Base-by-base conservation (phyloP, 2,329 filamentous ascomycete species). In the Monosporascus cannonballus region DNA sequence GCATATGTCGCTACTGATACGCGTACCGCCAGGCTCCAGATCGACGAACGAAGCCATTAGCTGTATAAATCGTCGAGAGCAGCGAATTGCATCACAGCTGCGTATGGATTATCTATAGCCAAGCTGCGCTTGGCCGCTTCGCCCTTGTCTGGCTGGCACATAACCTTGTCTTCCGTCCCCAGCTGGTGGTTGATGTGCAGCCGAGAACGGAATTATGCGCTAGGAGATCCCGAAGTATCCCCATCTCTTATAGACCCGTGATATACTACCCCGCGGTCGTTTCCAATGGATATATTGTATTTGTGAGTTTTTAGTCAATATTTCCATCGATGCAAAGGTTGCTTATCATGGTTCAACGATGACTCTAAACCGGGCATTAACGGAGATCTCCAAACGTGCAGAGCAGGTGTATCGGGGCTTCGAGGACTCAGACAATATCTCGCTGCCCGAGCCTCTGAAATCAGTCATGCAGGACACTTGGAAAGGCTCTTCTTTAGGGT, bases 381-480 rank as follows among this genome's bases (percentile, higher is more conserved):
- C 11, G 9, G 39, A 18, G 39, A 20, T 42, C 18, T 49, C 54
- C n/a, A 56, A 27, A 27, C 51, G 47, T 22, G 54, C 54, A 41
- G 39, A 53, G 45, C 49, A 59, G 20, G 51, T 50, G 24, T 59
- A 59, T 41, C 39, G 54, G 6, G 54, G 50, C 42, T 22, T 58
- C 6, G 56, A 52, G 22, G 39, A 52, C 9, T 50, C 51, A 20
- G 50, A 58, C 9, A 44, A 53, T 47, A 41, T 39, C 15, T 54
- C 55, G 17, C 25, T 25, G n/a, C n/a, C 56, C 22, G 60, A 62
- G 48, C 47, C 52, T 20, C 56, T 46, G 20, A 46, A 14, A 46
- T 22, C 42, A 22, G 3, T 27, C 22, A 7, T 46, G 42, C 42
- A n/a, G 17, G 18, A 18, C 3, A 41, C 50, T 7, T 59, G 59